Base-by-base conservation (phyloP, 1,139 yeast genomes). In the Petasospora fabianii region DNA sequence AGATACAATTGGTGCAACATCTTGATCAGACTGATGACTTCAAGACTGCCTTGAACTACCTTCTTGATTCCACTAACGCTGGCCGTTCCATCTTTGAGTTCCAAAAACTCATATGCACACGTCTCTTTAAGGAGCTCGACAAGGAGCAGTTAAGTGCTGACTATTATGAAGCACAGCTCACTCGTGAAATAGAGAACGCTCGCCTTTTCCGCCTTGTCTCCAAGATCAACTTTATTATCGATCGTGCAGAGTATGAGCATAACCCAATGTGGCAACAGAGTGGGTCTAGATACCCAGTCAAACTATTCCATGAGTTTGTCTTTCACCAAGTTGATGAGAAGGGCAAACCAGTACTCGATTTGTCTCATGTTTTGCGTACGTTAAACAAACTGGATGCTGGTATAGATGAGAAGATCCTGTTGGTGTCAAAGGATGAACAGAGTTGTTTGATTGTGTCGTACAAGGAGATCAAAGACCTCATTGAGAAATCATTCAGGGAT, bases 351-450 rank as follows among this genome's bases (percentile, higher is more conserved):
- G 76, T 81, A 3, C 67, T 87, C 41, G 97, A 94, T 61, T 68
- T 92, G 51, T 81, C 90, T 2, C 87, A 88, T 58, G 94, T 90
- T 4, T 66, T 94, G 48, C 68, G 77, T 37, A 77, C 83, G 50
- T 66, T 92, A 54, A 92, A 92, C 64, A 92, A 92, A 61, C 68
- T 92, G 44, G 99, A 94, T 59, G 95, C 94, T 12, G 98, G 97
- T 1, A 74, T 84, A 33, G 92, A 86, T 38, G 98, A 92, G 60
- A 80, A 77, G 53, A 64, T 92, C 20, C 66, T 88, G 57, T 70
- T 92, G 44, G 85, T 87, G 6, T 81, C 94, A 22, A 73, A 83
- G 14, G 96, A 90, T 59, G 96, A 88, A 57, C 79, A 79, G 65
- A 78, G 77, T 35, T 86, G 95, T 59, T 68, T 88, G 46, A 78